Percentiles rank a stretch among this genome's conserved stretches.
Conservation (phyloP, 83 land plant species). For the Larix sibirica region DNA sequence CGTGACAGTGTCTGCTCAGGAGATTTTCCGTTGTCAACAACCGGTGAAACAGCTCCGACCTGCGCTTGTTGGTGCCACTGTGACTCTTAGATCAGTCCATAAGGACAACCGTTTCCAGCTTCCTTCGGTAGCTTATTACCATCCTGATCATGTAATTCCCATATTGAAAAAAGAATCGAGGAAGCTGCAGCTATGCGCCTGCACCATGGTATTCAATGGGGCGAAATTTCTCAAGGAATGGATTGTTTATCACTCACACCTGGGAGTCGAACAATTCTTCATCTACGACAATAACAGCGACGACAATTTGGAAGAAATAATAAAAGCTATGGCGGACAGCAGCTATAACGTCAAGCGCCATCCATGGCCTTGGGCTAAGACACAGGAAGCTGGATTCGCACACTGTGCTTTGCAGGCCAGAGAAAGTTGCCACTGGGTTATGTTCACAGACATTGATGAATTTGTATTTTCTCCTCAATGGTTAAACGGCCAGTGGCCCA, state of each 20-base stretch:
- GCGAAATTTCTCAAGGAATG: too few relatives aligned
- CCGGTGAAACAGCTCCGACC: slow-evolving; percentile 27
- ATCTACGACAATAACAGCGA: too few relatives aligned
- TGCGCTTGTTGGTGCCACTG: slow-evolving; percentile 7
- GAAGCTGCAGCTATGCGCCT: too few relatives aligned
- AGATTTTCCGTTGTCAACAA: slow-evolving; percentile 76
- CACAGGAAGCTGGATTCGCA: slow-evolving; percentile 90
- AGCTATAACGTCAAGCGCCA: slow-evolving; percentile 36
- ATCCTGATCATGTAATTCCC: too few relatives aligned
- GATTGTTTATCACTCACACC: too few relatives aligned
- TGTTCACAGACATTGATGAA: slow-evolving; percentile 84
- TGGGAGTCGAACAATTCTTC: too few relatives aligned
- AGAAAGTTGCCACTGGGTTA: slow-evolving; percentile 69
- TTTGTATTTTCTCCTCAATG: slow-evolving; percentile 58
- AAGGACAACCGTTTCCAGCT: too few relatives aligned
- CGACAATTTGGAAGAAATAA: too few relatives aligned
- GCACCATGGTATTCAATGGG: too few relatives aligned
- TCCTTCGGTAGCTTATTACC: too few relatives aligned
- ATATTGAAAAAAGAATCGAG: too few relatives aligned
- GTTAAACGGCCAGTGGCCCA: slow-evolving; percentile 6
- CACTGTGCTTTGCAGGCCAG: slow-evolving; percentile 49
- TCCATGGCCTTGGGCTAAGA: slow-evolving; percentile 83
- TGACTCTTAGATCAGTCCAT: slow-evolving; percentile 21
- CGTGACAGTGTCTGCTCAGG: slow-evolving; percentile 63
- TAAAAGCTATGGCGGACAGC: too few relatives aligned